Base-by-base conservation (phyloP, 1,284 basidiomycete genomes). In the Leccinum pseudoinsigne region DNA sequence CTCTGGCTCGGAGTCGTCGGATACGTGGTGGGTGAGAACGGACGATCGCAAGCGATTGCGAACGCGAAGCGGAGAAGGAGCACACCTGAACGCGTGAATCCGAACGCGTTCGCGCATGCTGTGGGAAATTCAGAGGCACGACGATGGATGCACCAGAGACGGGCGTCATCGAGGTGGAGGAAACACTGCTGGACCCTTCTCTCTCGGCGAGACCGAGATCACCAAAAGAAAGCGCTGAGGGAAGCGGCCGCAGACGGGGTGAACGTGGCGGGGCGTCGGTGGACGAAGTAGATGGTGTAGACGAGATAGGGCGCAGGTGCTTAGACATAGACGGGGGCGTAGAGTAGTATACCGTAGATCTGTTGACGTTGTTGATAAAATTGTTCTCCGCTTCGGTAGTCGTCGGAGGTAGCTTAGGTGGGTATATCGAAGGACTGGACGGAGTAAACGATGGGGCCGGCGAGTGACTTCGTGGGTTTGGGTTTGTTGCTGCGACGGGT, bases 1-100 rank as follows among this genome's bases (percentile, higher is more conserved):
- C 67, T 90, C 89, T 2, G 76, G 83, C 67, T 90, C 88, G 0
- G 88, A 88, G 68, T 87, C 87, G 68, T 87, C 87, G 14, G 88
- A 88, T 23, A 88, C 83, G 54, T 81, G 21, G 50, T 51, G 79
- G 18, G 73, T 67, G 61, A 78, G 77, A 14, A 78, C 68, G 12
- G 87, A 87, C 47, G 47, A 21, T 21, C 21, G 12, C 21, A 21
- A 21, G 47, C 47, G 47, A 50, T 50, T 12, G 47, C 47, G 47
- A 23, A 23, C 12, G 12, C 47, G 47, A 23, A 50, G 47, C 47
- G 47, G 47, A 50, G 47, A 50, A 50, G 47, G 47, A 50, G 47
- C 47, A 53, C 45, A 50, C 42, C 16, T 26, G 53, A 10, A 31
- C 42, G 34, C n/a, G 31, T 7, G 47, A n/a, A 2, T 59, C 38